Conservation (phyloP, 177 flowering plant genomes). For the Telopea speciosissima region DNA sequence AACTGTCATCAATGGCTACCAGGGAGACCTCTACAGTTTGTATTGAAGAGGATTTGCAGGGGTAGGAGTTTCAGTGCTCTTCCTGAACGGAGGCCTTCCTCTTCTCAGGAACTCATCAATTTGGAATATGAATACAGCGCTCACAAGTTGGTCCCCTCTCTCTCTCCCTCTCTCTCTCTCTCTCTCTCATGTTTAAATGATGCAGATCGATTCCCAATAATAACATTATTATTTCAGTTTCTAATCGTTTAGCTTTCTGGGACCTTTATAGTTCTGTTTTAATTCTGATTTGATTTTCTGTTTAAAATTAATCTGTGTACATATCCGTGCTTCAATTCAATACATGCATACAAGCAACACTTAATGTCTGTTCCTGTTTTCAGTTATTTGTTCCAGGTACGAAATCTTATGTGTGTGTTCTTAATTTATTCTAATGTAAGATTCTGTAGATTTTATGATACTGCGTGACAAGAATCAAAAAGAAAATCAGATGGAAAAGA, state of each 20-base stretch:
- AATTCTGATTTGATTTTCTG: too few relatives aligned
- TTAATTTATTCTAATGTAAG: too few relatives aligned
- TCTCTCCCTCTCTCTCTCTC: constrained; percentile 19
- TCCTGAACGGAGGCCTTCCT: too few relatives aligned
- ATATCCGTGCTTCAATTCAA: neutral
- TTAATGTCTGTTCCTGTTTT: neutral
- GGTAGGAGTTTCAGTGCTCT: too few relatives aligned
- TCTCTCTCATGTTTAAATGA: neutral
- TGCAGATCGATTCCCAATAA: neutral
- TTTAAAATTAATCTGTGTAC: neutral
- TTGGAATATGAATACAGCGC: too few relatives aligned
- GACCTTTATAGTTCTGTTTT: neutral
- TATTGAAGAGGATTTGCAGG: too few relatives aligned
- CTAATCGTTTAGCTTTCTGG: neutral
- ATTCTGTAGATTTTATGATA: too few relatives aligned
- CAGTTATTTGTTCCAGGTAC: neutral
- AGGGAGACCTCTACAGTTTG: too few relatives aligned
- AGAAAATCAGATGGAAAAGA: neutral
- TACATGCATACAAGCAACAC: neutral
- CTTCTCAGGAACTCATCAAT: too few relatives aligned
- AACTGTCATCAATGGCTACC: too few relatives aligned
- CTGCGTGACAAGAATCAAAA: neutral
- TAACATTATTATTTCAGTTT: neutral
- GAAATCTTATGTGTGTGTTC: too few relatives aligned
- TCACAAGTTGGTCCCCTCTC: too few relatives aligned